phyloP scores from a whole-genome alignment of 2,329 filamentous ascomycete species.

The Aspergillus sp. region DNA sequence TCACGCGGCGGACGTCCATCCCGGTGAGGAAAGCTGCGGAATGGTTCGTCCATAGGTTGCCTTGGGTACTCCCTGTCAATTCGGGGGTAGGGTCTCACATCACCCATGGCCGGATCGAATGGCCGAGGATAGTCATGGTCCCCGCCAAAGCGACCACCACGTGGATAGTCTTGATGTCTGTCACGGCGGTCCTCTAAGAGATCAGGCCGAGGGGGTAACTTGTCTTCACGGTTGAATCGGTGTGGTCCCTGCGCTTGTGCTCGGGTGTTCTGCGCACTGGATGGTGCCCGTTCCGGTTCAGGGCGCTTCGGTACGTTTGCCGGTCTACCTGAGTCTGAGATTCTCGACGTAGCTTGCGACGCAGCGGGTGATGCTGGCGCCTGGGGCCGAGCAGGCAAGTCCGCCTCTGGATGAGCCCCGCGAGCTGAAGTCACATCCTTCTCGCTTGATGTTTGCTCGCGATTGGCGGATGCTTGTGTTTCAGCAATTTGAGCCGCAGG shows the following conservation, averaged over 20 bases:
- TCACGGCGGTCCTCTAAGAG: conserved; percentile 42
- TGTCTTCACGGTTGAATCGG: conserved; percentile 41
- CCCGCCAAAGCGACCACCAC: conserved; percentile 38
- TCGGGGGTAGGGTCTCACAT: conserved; percentile 40
- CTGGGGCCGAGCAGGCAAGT: conserved; percentile 18
- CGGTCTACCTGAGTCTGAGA: conserved; percentile 31
- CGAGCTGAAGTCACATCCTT: conserved; percentile 10
- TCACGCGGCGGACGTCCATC: conserved; percentile 39
- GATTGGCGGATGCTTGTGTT: conserved; percentile 4
- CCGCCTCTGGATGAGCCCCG: conserved; percentile 17
- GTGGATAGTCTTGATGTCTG: conserved; percentile 40
- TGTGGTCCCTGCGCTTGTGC: conserved; percentile 40
- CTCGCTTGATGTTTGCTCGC: conserved; percentile 15
- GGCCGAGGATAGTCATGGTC: conserved; percentile 40
- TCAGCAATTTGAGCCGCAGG: conserved; percentile 13
- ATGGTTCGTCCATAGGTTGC: conserved; percentile 41
- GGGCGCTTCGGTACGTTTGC: conserved; percentile 41
- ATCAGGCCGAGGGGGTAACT: conserved; percentile 42
- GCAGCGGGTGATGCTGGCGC: conserved; percentile 21
- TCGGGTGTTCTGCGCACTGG: conserved; percentile 28
- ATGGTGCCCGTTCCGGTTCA: conserved; percentile 38
- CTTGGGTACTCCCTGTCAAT: conserved; percentile 40
- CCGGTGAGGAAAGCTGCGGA: conserved; percentile 38
- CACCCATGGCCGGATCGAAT: conserved; percentile 37
- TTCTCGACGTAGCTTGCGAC: conserved; percentile 30